A percentile compares a stretch with the other conserved stretches of the same genome.
Conservation (phyloP, 345 rosid species). For the Syzygium grande region DNA sequence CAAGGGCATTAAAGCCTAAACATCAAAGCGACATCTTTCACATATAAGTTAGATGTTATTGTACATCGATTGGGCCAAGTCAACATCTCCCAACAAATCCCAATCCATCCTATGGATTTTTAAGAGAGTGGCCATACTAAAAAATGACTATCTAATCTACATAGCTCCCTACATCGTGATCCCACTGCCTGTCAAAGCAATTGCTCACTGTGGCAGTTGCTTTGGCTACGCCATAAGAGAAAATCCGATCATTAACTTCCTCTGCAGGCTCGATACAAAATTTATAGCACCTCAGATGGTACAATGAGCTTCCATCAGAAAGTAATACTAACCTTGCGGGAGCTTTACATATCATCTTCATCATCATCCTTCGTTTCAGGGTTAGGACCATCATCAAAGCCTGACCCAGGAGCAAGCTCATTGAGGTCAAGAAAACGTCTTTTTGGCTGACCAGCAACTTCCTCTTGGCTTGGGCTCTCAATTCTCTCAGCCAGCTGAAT, state of each 20-base stretch:
- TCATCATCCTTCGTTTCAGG: conserved; percentile 61
- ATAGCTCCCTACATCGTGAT: conserved; percentile 30
- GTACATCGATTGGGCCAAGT: conserved; percentile 44
- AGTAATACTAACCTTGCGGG: conserved; percentile 18
- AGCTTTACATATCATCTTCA: conserved; percentile 46
- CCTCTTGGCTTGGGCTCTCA: conserved; percentile 46
- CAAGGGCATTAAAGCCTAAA: neutral
- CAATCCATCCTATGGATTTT: conserved; percentile 27
- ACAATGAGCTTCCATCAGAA: conserved; percentile 24
- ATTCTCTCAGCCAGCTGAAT: conserved; percentile 23
- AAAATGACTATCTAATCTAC: conserved; percentile 78
- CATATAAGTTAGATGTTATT: conserved; percentile 33
- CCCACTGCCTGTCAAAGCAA: conserved; percentile 11
- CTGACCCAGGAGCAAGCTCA: conserved; percentile 89
- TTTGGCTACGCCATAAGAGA: conserved; percentile 27
- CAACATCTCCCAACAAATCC: conserved; percentile 29
- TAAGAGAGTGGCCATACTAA: conserved; percentile 35
- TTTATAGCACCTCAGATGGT: conserved; percentile 24
- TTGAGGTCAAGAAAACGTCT: conserved; percentile 83
- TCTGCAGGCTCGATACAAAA: conserved; percentile 37
- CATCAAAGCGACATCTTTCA: neutral
- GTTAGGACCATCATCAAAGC: conserved; percentile 86
- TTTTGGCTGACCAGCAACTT: conserved; percentile 39
- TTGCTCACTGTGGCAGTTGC: conserved; percentile 25
- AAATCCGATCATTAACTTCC: conserved; percentile 16